Percentiles rank a stretch among this genome's conserved stretches.
Evolutionary conservation across 2,329 filamentous ascomycete species (phyloP).

Genomic region (Tolypocladium sp.): DNA sequence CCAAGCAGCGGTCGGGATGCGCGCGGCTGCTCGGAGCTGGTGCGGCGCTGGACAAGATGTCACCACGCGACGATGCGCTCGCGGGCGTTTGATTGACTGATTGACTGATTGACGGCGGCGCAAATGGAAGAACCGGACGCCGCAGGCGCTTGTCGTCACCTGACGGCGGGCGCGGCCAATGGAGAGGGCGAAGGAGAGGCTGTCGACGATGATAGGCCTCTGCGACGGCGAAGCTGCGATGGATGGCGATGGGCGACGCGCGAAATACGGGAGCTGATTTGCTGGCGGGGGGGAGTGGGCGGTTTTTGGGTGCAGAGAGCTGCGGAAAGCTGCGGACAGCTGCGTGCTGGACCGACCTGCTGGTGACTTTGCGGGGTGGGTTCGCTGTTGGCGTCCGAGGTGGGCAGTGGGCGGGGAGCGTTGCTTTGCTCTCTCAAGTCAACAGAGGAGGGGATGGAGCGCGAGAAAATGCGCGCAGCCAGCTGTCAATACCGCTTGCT

Average conservation of each 20-base stretch:
- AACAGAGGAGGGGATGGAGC: not conserved
- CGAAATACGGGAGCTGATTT: constrained; percentile 40
- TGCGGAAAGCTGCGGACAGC: constrained; percentile 5
- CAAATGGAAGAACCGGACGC: constrained; percentile 18
- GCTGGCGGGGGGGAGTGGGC: constrained; percentile 19
- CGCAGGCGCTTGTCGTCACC: constrained; percentile 36
- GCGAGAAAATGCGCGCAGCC: not conserved
- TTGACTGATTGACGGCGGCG: constrained; percentile 12
- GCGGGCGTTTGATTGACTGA: constrained; percentile 15
- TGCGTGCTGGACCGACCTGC: not conserved
- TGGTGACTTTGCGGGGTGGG: not conserved
- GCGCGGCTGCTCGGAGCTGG: constrained; percentile 3
- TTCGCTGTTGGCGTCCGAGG: constrained; percentile 7
- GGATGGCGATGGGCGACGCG: constrained; percentile 21
- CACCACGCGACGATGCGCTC: constrained; percentile 8
- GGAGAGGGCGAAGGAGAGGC: constrained; percentile 26
- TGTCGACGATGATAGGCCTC: constrained; percentile 44
- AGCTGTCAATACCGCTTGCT: not conserved
- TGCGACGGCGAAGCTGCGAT: constrained; percentile 28
- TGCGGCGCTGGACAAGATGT: not conserved
- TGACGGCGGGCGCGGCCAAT: constrained; percentile 41
- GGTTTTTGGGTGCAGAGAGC: constrained; percentile 8
- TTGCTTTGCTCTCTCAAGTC: not conserved
- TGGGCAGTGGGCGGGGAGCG: not conserved
- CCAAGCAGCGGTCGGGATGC: not conserved